Conservation (phyloP, 139 green algal species). For the Gonium pectorale region DNA sequence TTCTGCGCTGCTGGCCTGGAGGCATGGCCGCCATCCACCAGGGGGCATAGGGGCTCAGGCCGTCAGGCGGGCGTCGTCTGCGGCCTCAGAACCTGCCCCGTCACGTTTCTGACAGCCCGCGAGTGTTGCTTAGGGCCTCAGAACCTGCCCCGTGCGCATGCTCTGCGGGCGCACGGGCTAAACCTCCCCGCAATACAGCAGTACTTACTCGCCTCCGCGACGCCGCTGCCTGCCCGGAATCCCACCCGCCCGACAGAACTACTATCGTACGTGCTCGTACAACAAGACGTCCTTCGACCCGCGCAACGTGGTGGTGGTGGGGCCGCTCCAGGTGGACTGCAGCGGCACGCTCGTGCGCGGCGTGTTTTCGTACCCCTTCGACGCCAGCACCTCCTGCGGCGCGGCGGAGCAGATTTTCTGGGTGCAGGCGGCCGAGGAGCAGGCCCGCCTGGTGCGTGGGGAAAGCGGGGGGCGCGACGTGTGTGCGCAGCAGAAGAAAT, state of each 20-base stretch:
- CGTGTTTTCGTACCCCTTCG: neutral
- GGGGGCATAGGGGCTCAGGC: too few species aligned
- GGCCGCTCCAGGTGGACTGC: conserved; percentile 3
- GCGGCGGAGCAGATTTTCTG: neutral
- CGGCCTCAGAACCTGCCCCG: too few species aligned
- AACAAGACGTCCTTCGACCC: neutral
- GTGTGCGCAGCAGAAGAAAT: too few species aligned
- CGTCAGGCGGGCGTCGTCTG: too few species aligned
- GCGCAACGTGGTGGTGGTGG: conserved; percentile 12
- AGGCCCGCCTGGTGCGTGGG: neutral
- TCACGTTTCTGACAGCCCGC: too few species aligned
- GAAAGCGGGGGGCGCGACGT: neutral
- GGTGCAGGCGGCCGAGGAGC: neutral
- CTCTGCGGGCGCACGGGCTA: too few species aligned
- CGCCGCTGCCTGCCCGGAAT: neutral
- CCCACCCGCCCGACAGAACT: conserved; percentile 7
- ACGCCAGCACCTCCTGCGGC: neutral
- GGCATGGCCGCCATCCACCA: too few species aligned
- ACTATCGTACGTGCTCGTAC: conserved; percentile 17
- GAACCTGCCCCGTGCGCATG: too few species aligned
- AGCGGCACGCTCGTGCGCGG: neutral
- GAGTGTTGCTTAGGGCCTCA: too few species aligned
- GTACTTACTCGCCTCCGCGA: too few species aligned
- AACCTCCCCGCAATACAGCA: too few species aligned
- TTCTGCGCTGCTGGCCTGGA: too few species aligned